Base-by-base conservation (phyloP, 163 green algal genomes). In the Scenedesmus sp. region DNA sequence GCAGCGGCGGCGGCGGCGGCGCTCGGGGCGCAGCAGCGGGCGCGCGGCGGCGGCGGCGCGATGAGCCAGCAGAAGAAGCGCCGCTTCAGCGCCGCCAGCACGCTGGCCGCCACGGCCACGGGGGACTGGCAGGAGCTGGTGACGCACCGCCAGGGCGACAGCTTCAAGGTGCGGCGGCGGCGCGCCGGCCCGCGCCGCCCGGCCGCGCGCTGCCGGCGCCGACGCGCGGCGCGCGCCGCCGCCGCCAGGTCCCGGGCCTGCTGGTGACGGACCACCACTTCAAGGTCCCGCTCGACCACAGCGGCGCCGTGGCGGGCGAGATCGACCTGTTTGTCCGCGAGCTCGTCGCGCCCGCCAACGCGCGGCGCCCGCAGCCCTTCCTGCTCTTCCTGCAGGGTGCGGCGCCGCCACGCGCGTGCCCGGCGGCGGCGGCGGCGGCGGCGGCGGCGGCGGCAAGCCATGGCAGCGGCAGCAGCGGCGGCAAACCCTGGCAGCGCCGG, bases 351-450 rank as follows among this genome's bases (percentile, higher is more conserved):
- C 72, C 66, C 10, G 70, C 29, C 44, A 78, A 83, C n/a, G 42
- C 6, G 60, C 22, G 53, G 4, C 29, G 69, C 63, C 42, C 63
- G 44, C 79, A 93, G 63, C 92, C 92, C 1, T 97, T 88, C 82
- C 85, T 97, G 29, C 74, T 98, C 0, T 98, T 90, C 85, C 79
- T 98, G n/a, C 91, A 97, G 89, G 94, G 90, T 90, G 33, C 11
- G 60, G 10, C 7, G 6, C n/a, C n/a, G n/a, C n/a, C n/a, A n/a
- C n/a, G n/a, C n/a, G n/a, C n/a, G n/a, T n/a, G n/a, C n/a, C n/a
- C n/a, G n/a, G n/a, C n/a, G n/a, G n/a, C n/a, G n/a, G n/a, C n/a
- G n/a, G n/a, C n/a, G n/a, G n/a, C n/a, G n/a, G n/a, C n/a, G n/a
- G n/a, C n/a, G n/a, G n/a, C n/a, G n/a, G n/a, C n/a, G n/a, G n/a